phyloP scores from a whole-genome alignment of 371 early-diverging fungal species.

The Syncephalastrum contaminatum region DNA sequence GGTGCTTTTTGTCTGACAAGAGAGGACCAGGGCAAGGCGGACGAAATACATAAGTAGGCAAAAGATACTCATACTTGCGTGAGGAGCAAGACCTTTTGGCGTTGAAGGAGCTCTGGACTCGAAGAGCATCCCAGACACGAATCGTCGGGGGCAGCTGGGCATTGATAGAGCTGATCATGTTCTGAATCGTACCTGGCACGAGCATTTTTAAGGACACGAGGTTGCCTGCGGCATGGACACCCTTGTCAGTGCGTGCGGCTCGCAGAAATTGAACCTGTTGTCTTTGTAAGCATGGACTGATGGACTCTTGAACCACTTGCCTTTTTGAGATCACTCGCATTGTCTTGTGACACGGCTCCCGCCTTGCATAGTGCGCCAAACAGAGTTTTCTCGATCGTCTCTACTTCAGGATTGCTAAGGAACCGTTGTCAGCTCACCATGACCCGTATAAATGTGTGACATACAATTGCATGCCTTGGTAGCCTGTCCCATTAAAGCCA shows the following conservation, averaged over 20 bases:
- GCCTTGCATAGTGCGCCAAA: conserved; percentile 75
- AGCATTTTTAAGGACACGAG: conserved; percentile 93
- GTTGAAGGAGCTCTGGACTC: conserved; percentile 81
- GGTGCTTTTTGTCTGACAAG: too few relatives aligned
- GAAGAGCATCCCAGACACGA: conserved; percentile 85
- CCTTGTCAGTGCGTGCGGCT: conserved; percentile 99
- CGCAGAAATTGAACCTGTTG: conserved; percentile 75
- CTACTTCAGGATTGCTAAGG: conserved; percentile 75
- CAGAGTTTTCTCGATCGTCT: conserved; percentile 81
- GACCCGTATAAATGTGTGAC: conserved; percentile 93
- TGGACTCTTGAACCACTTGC: too few relatives aligned
- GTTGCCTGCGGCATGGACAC: conserved; percentile 99
- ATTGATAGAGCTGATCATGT: conserved; percentile 77
- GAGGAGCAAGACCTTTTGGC: conserved; percentile 92
- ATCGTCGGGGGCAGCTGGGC: conserved; percentile 75
- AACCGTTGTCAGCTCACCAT: conserved; percentile 95
- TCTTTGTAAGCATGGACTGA: conserved; percentile 1
- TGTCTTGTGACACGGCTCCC: conserved; percentile 79
- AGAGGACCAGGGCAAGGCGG: conserved; percentile 20
- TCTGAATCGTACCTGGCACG: conserved; percentile 53
- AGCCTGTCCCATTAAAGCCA: conserved; percentile 95
- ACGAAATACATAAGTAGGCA: conserved; percentile 92
- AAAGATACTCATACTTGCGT: conserved; percentile 96
- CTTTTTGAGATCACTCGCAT: conserved; percentile 77
- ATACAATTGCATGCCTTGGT: conserved; percentile 95